phyloP scores from a whole-genome alignment of 2,329 filamentous ascomycete genomes.

The Helotiales sp. region DNA sequence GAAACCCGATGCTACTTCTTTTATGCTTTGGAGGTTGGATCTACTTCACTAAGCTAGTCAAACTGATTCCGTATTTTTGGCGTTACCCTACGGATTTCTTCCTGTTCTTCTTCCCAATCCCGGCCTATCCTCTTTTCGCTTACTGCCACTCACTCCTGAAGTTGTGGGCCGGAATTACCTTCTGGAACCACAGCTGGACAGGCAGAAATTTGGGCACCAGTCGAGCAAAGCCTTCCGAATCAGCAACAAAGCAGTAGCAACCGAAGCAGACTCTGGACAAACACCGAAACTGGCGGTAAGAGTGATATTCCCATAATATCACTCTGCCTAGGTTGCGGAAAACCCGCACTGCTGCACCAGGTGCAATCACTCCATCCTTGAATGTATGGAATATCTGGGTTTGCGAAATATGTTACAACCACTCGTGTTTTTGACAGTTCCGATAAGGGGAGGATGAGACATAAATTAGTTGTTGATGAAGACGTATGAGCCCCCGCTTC shows the following conservation, averaged over 20 bases:
- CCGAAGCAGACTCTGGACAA: background rate
- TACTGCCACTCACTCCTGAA: constrained; percentile 18
- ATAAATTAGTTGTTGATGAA: no score
- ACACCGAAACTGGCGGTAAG: background rate
- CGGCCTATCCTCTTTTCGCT: constrained; percentile 19
- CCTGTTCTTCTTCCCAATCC: constrained; percentile 15
- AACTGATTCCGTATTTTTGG: constrained; percentile 12
- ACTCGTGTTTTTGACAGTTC: no score
- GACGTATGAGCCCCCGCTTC: no score
- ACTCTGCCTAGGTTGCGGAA: no score
- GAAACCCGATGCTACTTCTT: background rate
- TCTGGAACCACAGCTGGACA: constrained; percentile 16
- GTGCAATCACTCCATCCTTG: no score
- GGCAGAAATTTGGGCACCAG: constrained; percentile 17
- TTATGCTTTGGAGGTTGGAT: constrained; percentile 6
- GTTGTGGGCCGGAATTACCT: constrained; percentile 19
- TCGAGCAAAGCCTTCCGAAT: background rate
- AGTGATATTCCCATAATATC: no score
- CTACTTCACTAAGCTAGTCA: constrained; percentile 11
- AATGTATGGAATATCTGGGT: no score
- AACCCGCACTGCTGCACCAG: no score
- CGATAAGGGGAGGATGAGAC: no score
- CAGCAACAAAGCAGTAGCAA: background rate
- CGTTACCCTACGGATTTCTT: constrained; percentile 13
- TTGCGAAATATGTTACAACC: no score